Evolutionary conservation across 768 basidiomycete genomes (phyloP).

Genomic region (Lactarius quietus): DNA sequence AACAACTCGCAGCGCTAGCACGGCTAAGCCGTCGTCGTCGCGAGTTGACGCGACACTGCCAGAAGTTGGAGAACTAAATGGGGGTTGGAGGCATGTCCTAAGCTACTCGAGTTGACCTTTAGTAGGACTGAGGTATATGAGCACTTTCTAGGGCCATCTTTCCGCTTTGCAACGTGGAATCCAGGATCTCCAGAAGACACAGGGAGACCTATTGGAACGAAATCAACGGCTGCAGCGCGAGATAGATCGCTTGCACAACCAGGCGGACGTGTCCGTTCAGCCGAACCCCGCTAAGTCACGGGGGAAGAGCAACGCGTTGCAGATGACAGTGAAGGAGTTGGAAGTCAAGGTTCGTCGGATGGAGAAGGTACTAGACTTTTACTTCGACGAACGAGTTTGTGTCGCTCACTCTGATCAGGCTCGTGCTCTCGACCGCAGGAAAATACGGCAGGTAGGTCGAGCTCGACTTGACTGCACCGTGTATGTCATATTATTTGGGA

Average conservation of each 20-base stretch:
- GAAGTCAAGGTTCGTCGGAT: slow-evolving; percentile 27
- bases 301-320: slow-evolving; percentile 18
- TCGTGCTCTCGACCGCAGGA: slow-evolving; percentile 4
- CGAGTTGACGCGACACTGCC: not conserved
- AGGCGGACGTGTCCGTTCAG: slow-evolving; percentile 5
- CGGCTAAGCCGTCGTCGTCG: slow-evolving; percentile 2
- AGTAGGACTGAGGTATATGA: not conserved
- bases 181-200: not conserved
- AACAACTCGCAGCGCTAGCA: slow-evolving; percentile 17
- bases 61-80: not conserved
- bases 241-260: slow-evolving; percentile 14
- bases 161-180: slow-evolving; percentile 15
- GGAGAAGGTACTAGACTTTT: slow-evolving; percentile 30
- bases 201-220: not conserved
- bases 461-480: slow-evolving; percentile 10
- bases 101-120: not conserved
- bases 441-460: slow-evolving; percentile 9
- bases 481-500: not conserved
- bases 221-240: slow-evolving; percentile 11
- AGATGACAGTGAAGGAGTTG: slow-evolving; percentile 27
- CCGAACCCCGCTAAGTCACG: slow-evolving; percentile 9
- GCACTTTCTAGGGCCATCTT: slow-evolving; percentile 8
- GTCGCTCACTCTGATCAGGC: slow-evolving; percentile 19
- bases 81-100: not conserved
- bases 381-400: not conserved